Evolutionary conservation across 129 eudicot species (phyloP), one percentile per base, ranked within the genome.

Genomic region (Tagetes patula): DNA sequence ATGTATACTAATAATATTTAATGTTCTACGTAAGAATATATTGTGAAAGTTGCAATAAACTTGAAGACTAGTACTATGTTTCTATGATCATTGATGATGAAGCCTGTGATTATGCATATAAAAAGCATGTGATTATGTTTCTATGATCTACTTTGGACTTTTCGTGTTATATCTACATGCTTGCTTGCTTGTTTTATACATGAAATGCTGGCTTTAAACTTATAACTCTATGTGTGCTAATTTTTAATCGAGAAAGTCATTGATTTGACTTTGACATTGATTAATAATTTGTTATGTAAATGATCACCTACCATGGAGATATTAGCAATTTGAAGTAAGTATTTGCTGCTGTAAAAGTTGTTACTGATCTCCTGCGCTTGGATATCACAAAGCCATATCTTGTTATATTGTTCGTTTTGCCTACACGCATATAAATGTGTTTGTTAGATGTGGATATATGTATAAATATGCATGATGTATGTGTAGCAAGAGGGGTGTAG

Each of bases 251-350:
- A 36, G 13, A 75, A 75, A 13, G 27, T 55, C n/a, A 40, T 39
- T 52, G 12, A 48, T 75, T 75, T 75, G 38, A 75, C 37, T 75
- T 74, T 75, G 56, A 75, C 42, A 74, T 49, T 2, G 45, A 74
- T 48, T 32, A 47, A 3, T 11, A 11, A 38, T 54, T 40, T 56
- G 65, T 3, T 70, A 20, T 71, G 42, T 40, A 38, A 13, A 36
- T 7, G 5, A 3, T 3, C 2, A 46, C 11, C 12, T 56, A 43
- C 7, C 9, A 41, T 33, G 55, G 56, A 55, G 76, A 56, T 33
- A 52, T 30, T 38, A 8, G 13, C 5, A 32, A 30, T 9, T 36
- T 56, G 13, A 8, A 32, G 63, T 56, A 31, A 56, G 11, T 40
- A 63, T 32, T 33, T 73, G 61, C 60, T 13, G 6, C 58, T 31